These are phyloP conservation scores for Pochonia chlamydosporia DNA, from an alignment of 2,329 filamentous ascomycete species.

Conservation along the genomic window DNA sequence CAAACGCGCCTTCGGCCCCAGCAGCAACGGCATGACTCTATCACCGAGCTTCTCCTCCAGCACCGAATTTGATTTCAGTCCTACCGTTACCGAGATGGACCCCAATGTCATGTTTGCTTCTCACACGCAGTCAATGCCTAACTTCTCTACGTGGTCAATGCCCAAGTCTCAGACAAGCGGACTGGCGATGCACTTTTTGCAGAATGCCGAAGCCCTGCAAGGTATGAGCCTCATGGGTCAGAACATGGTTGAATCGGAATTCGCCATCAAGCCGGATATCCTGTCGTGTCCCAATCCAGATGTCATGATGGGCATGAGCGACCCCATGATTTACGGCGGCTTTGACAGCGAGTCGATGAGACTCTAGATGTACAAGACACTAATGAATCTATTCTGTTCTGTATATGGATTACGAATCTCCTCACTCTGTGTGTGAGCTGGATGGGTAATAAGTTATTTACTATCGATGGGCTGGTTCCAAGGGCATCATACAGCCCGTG, in stretches of 20 bases:
- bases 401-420: no score
- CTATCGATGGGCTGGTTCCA: not conserved
- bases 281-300: slow-evolving; percentile 46
- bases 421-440: no score
- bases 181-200: slow-evolving; percentile 35
- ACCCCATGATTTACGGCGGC: slow-evolving; percentile 53
- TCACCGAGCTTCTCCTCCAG: slow-evolving; percentile 45
- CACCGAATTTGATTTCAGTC: slow-evolving; percentile 31
- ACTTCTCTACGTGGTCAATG: slow-evolving; percentile 26
- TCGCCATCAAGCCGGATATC: slow-evolving; percentile 50
- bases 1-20: slow-evolving; percentile 39
- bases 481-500: not conserved
- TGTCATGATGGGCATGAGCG: slow-evolving; percentile 51
- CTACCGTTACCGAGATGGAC: slow-evolving; percentile 27
- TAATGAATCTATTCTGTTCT: no score
- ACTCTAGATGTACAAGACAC: slow-evolving; percentile 22
- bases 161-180: slow-evolving; percentile 19
- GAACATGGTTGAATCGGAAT: slow-evolving; percentile 45
- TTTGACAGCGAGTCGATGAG: slow-evolving; percentile 41
- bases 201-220: slow-evolving; percentile 31
- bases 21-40: slow-evolving; percentile 34
- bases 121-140: slow-evolving; percentile 27
- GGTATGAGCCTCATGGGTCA: slow-evolving; percentile 43
- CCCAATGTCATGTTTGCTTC: slow-evolving; percentile 27
- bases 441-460: not conserved